Evolutionary conservation across 148 eudicot genomes (phyloP), one percentile per base, ranked within the genome.

Genomic region (Camellia lanceoleosa): DNA sequence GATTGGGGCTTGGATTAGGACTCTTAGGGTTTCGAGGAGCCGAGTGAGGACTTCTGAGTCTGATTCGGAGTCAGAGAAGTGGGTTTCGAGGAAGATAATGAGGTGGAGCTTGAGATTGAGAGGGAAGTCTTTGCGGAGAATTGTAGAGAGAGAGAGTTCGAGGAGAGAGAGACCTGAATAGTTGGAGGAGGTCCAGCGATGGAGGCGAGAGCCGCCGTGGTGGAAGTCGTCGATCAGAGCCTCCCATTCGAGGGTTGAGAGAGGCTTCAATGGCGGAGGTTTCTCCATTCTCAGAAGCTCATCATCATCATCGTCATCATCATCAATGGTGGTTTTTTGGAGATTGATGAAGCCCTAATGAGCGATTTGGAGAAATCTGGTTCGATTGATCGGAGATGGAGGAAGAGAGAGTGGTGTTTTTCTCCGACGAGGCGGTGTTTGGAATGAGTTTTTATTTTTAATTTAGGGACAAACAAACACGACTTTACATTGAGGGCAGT

Each of bases 181-280:
- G 63, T 56, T 80, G 64, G 78, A 30, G 58, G 90, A 68, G 20
- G 81, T 81, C 90, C 91, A 87, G 60, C 84, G 84, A 14, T 72
- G 62, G 72, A 61, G 87, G 9, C 86, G 88, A 4, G 81, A n/a
- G 81, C 82, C 84, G 46, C 92, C 92, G 75, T 77, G 76, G 15
- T 88, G 93, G 94, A 87, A 89, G 77, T 95, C 99, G 74, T 93
- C 97, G 81, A 96, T 93, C 2, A 96, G 89, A 3, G 89, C 12
- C 49, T 93, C 99, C 93, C 94, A 96, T 79, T 96, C 99, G 72
- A 83, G 91, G 1, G 77, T 76, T 11, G 93, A 78, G 11, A 93
- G 84, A 62, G 88, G 87, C 83, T 88, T 90, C 59, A 83, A 80
- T 1, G 84, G 62, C 16, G 83, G 79, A 47, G 75, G 30, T 41